A percentile compares a stretch with the other conserved stretches of the same genome.
Conservation (phyloP, 192 early-diverging fungal species). For the Phlyctochytrium planicorne region DNA sequence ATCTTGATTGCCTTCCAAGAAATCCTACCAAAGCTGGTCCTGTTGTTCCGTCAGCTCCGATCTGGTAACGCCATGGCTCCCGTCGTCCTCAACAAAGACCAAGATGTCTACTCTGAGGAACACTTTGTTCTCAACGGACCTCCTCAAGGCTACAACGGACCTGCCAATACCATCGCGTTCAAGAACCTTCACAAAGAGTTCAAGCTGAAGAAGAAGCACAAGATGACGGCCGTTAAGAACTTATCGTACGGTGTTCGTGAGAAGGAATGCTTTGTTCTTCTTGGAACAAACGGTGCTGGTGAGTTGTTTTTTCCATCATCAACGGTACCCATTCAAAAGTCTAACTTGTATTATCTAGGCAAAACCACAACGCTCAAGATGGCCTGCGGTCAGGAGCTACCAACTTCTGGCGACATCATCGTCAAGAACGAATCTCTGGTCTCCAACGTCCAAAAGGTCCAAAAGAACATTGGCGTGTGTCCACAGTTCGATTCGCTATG, state of each 20-base stretch:
- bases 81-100: no score
- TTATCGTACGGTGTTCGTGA: constrained; percentile 42
- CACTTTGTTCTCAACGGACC: no score
- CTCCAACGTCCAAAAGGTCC: constrained; percentile 19
- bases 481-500: constrained; percentile 38
- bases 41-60: no score
- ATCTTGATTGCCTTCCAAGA: not conserved
- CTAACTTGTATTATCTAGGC: not conserved
- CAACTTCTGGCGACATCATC: constrained; percentile 8
- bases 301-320: constrained; percentile 19
- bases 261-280: constrained; percentile 47
- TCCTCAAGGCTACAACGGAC: no score
- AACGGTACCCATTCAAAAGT: not conserved
- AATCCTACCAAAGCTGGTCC: not conserved
- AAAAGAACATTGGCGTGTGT: constrained; percentile 45
- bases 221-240: constrained; percentile 26
- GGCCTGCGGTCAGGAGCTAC: constrained; percentile 1
- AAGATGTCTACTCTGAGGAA: no score
- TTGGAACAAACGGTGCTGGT: constrained; percentile 66
- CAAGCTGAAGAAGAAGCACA: not conserved
- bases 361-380: constrained; percentile 22
- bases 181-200: no score
- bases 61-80: no score
- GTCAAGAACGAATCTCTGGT: constrained; percentile 12
- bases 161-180: no score